Conservation (phyloP, 768 basidiomycete genomes). For the Leccinum fibrillosum region DNA sequence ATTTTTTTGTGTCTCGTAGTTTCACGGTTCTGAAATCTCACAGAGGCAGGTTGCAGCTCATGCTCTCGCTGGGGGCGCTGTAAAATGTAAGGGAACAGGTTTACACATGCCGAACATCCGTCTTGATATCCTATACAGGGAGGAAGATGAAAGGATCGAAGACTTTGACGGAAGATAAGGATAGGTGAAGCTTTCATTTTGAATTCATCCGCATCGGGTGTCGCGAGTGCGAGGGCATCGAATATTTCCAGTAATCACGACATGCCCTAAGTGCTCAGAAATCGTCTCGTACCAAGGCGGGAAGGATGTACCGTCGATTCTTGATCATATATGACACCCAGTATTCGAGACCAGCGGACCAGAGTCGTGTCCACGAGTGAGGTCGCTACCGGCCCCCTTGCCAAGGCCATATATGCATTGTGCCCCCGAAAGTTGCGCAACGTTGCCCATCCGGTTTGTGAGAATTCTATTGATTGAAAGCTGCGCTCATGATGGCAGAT, state of each 20-base stretch:
- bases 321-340: constrained; percentile 57
- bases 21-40: too few relatives aligned
- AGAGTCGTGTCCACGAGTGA: too few relatives aligned
- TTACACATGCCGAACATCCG: constrained; percentile 23
- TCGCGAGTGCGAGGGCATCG: neutral
- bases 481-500: too few relatives aligned
- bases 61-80: constrained; percentile 26
- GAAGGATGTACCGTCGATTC: constrained; percentile 60
- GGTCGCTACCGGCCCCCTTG: too few relatives aligned
- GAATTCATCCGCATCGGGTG: too few relatives aligned
- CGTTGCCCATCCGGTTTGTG: too few relatives aligned
- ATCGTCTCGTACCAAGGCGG: constrained; percentile 35
- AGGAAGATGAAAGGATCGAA: constrained; percentile 33
- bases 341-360: too few relatives aligned
- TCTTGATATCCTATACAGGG: constrained; percentile 32
- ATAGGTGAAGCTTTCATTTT: constrained; percentile 11
- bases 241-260: constrained; percentile 13
- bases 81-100: constrained; percentile 18
- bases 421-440: too few relatives aligned
- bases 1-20: constrained; percentile 6
- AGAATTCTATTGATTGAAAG: too few relatives aligned
- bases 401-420: too few relatives aligned
- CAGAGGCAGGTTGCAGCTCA: constrained; percentile 29
- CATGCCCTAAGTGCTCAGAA: neutral
- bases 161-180: constrained; percentile 17